Conservation (phyloP, 164 flowering plant genomes). For the Vitis labrusca region DNA sequence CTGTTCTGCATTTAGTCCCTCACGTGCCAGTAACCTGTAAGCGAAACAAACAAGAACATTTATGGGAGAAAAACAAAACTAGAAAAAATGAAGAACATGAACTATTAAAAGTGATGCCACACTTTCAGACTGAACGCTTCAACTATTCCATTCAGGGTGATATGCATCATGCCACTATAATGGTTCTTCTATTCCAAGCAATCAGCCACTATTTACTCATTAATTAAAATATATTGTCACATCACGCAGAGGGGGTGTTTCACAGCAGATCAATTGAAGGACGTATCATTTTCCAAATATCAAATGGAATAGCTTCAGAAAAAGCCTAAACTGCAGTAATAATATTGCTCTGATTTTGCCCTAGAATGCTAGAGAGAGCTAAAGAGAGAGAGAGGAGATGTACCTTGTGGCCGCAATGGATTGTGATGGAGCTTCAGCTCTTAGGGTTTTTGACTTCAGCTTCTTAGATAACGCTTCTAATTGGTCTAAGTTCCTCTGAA, state of each 20-base stretch:
- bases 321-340: no score
- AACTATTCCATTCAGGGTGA: no score
- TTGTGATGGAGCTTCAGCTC: constrained; percentile 84
- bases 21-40: constrained; percentile 83
- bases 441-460: constrained; percentile 81
- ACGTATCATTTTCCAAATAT: no score
- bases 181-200: no score
- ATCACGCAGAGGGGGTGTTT: no score
- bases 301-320: no score
- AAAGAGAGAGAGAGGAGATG: background rate
- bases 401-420: constrained; percentile 96
- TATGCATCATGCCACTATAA: no score
- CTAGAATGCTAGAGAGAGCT: background rate
- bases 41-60: background rate
- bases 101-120: background rate
- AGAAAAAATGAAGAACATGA: background rate
- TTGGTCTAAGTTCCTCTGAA: constrained; percentile 91
- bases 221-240: no score
- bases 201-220: no score
- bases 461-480: constrained; percentile 91
- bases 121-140: no score
- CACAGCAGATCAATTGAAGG: no score
- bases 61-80: constrained; percentile 1
- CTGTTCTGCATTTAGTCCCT: constrained; percentile 97
- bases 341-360: no score